Evolutionary conservation across 2,329 filamentous ascomycete genomes (phyloP).

Genomic region (Monosporascus cannonballus): DNA sequence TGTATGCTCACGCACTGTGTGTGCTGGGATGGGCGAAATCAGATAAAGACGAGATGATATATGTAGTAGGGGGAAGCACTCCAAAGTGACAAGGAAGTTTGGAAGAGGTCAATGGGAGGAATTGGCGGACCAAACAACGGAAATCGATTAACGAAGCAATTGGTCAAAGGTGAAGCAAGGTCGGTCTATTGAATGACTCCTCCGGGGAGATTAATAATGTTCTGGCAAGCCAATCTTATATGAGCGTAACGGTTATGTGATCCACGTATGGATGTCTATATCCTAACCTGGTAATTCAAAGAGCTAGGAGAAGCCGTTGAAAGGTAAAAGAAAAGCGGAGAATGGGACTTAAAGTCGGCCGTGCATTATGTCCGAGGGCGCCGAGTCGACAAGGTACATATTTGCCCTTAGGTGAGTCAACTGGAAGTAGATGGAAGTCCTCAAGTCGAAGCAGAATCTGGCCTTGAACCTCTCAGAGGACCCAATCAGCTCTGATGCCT

Average conservation of each 20-base stretch:
- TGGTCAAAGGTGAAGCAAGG: constrained; percentile 4
- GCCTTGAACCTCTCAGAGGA: too few species aligned
- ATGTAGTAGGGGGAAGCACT: constrained; percentile 5
- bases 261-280: constrained; percentile 12
- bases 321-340: constrained; percentile 19
- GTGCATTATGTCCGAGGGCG: constrained; percentile 26
- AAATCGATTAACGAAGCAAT: constrained; percentile 14
- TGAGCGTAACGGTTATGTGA: constrained; percentile 28
- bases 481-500: too few species aligned
- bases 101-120: constrained; percentile 2
- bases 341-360: constrained; percentile 21
- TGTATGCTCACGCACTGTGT: constrained; percentile 7
- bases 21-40: constrained; percentile 2
- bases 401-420: constrained; percentile 20
- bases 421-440: constrained; percentile 13
- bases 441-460: too few species aligned
- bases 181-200: constrained; percentile 15
- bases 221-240: constrained; percentile 15
- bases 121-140: constrained; percentile 5
- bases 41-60: constrained; percentile 5
- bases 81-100: neutral
- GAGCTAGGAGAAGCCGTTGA: constrained; percentile 10
- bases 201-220: constrained; percentile 26
- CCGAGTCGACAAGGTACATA: constrained; percentile 7
- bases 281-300: constrained; percentile 23